Evolutionary conservation across 176 grass and related monocot species (phyloP).

Genomic region (Hsuehochloa calcarea): DNA sequence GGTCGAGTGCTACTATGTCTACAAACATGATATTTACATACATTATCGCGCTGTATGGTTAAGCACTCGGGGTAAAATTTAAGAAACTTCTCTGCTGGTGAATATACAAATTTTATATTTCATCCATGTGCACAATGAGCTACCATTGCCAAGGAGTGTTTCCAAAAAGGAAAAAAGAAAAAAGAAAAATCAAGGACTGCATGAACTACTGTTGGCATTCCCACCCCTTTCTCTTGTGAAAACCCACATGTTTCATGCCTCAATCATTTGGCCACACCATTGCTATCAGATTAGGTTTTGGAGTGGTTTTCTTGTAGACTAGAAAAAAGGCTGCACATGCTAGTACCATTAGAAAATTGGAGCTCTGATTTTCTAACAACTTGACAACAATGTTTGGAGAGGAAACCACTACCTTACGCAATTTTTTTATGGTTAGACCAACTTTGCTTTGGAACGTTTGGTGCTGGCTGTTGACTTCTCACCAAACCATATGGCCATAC

Average conservation of each 20-base stretch:
- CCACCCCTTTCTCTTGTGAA: not conserved
- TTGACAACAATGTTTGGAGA: slow-evolving; percentile 34
- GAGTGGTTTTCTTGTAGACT: not conserved
- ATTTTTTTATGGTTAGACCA: slow-evolving; percentile 41
- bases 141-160: not conserved
- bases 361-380: slow-evolving; percentile 26
- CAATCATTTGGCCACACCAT: slow-evolving; percentile 31
- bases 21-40: not conserved
- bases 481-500: slow-evolving; percentile 10
- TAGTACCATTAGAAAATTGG: not conserved
- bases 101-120: not conserved
- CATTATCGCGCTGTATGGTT: not conserved
- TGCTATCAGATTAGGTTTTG: slow-evolving; percentile 21
- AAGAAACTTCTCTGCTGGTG: not conserved
- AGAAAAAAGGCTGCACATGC: slow-evolving; percentile 9
- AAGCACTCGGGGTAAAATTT: not conserved
- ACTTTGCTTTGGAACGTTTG: slow-evolving; percentile 29
- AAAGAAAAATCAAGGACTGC: not conserved
- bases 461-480: slow-evolving; percentile 33
- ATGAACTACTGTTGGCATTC: not conserved
- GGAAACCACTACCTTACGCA: slow-evolving; percentile 27
- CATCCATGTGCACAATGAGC: not conserved
- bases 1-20: not conserved
- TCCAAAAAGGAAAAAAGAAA: not conserved
- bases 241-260: slow-evolving; percentile 3